phyloP scores from a whole-genome alignment of 2,329 filamentous ascomycete species.

The Fusarium hostae region DNA sequence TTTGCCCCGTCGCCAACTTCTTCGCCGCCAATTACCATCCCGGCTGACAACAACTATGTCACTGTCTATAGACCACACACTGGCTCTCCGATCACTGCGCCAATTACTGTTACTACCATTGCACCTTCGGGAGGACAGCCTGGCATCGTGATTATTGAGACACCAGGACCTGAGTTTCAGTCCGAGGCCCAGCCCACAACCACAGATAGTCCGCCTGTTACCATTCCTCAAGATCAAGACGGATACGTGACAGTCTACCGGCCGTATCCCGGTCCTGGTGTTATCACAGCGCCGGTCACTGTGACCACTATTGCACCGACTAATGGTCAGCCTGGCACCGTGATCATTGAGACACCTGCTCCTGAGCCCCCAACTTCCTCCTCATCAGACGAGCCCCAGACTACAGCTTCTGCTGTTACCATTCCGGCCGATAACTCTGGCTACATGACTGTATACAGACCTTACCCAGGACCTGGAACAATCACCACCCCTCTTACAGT shows the following conservation, averaged over 20 bases:
- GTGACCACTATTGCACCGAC: slow-evolving; percentile 21
- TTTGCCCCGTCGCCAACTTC: slow-evolving; percentile 14
- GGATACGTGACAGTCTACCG: slow-evolving; percentile 28
- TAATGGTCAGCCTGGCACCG: slow-evolving; percentile 29
- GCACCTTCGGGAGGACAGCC: slow-evolving; percentile 31
- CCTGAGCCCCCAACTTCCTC: not conserved
- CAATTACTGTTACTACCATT: slow-evolving; percentile 35
- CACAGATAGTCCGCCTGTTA: slow-evolving; percentile 12
- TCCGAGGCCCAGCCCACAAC: not conserved
- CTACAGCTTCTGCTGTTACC: slow-evolving; percentile 14
- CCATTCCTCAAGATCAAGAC: slow-evolving; percentile 30
- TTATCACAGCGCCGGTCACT: slow-evolving; percentile 25
- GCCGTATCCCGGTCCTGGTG: slow-evolving; percentile 22
- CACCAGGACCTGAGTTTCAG: slow-evolving; percentile 12
- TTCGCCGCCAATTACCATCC: slow-evolving; percentile 4
- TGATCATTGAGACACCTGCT: slow-evolving; percentile 28
- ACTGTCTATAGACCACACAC: slow-evolving; percentile 31
- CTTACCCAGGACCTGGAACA: slow-evolving; percentile 24
- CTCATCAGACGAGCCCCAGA: not conserved
- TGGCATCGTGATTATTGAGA: slow-evolving; percentile 33
- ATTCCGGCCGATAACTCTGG: slow-evolving; percentile 7
- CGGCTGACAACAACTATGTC: slow-evolving; percentile 12
- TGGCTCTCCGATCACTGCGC: slow-evolving; percentile 23
- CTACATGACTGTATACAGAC: slow-evolving; percentile 30
- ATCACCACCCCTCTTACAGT: slow-evolving; percentile 27